Evolutionary conservation across 768 basidiomycete genomes (phyloP), one percentile per base, ranked within the genome.

Genomic region (Albatrellus ellisii): DNA sequence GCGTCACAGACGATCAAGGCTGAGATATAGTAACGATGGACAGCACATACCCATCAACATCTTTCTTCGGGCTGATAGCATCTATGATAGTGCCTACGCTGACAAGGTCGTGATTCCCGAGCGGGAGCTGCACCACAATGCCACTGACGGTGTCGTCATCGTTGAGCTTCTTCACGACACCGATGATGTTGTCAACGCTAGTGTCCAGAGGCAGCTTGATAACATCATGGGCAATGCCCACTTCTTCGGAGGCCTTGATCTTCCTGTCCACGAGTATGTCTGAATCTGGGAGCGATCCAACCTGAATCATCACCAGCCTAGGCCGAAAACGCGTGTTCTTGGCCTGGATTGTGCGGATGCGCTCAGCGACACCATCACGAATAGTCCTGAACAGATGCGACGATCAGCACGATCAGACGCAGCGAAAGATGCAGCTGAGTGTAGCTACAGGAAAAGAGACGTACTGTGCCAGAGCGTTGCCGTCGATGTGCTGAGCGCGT

Each of bases 191-290:
- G 31, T 83, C 76, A 44, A 84, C 77, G 33, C 71, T 65, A 15
- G 75, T 67, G 35, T 76, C 73, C 32, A 68, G 74, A n/a, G 80
- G 69, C 11, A 90, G 59, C 38, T 66, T 65, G 57, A 98, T 65
- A 57, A 95, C 89, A 41, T 78, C 75, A 60, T 86, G 82, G 45
- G 70, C 74, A 64, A 98, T 86, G 45, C 95, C 92, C 49, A 86
- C 81, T 63, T 98, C 89, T 53, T 89, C 78, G 9, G 91, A 86
- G 11, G 95, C 95, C 61, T 94, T 97, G 33, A 75, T 69, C 65
- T 99, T 99, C 94, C 97, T 97, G 55, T 88, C 88, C 50, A 99
- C 80, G 62, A 98, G 98, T 31, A 81, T 79, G n/a, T 70, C 66
- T 4, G 92, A 97, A 59, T 97, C 94, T 17, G 89, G 79, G 45